Base-by-base conservation (phyloP, 441 rosid genomes). In the Euphorbia schlechtendalii region DNA sequence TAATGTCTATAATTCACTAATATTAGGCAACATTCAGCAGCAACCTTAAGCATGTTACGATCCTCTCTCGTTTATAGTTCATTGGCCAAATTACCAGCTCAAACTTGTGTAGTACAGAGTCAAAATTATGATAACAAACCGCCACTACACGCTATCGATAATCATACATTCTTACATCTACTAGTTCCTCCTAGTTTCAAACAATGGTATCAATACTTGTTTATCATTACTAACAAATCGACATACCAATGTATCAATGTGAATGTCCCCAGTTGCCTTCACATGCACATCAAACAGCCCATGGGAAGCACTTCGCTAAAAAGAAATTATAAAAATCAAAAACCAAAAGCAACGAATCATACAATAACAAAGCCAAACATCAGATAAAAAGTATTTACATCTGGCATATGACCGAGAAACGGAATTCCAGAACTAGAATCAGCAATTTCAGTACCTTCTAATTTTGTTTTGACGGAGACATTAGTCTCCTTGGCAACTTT, bases 251-350 rank as follows among this genome's bases (percentile, higher is more conserved):
- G n/a, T n/a, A 59, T 91, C 99, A 25, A 94, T 91, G 75, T 86
- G 98, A 81, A 79, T 68, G 67, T 91, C 98, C 32, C 99, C 96
- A 9, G 88, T 86, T 43, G 92, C 98, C 82, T 77, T 85, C 38
- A 85, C 95, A 53, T 87, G 89, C 30, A 91, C 88, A 72, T 94
- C 93, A 8, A 94, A 83, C 68, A 94, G 74, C 20, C 98, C 98
- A 68, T 91, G 98, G 20, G 95, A 89, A 68, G 99, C 92, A 75
- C 89, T 84, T 94, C 91, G 99, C 99, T 94, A 63, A 58, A 59
- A 30, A 17, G 8, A 17, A 14, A 17, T 3, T 25, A 10, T 55
- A 2, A 20, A 46, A 21, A 28, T 36, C 28, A 24, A 5, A 3
- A 8, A 21, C 12, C 22, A 45, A 45, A 45, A 45, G 4, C n/a